Evolutionary conservation across 169 alveolate species (phyloP).

Genomic region (Eimeria acervulina): DNA sequence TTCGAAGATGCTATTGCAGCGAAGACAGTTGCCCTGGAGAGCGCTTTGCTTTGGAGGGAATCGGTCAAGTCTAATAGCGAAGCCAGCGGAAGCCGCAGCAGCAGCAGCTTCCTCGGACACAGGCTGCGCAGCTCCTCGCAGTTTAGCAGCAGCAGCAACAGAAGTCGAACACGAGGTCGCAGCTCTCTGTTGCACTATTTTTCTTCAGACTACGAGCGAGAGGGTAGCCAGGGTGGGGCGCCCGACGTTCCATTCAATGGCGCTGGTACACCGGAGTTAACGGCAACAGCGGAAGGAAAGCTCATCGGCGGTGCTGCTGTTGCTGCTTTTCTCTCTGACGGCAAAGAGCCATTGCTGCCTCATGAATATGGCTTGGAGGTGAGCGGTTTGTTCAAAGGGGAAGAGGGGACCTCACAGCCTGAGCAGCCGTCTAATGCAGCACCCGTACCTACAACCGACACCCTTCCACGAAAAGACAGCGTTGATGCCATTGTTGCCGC

Average conservation of each 20-base stretch:
- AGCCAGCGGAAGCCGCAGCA: conserved; percentile 28
- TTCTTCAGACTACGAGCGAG: conserved; percentile 61
- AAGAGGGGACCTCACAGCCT: background rate
- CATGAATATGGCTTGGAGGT: conserved; percentile 7
- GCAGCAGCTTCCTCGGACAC: background rate
- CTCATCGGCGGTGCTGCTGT: background rate
- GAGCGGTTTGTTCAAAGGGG: background rate
- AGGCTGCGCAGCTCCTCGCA: conserved; percentile 36
- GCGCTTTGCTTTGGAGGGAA: conserved; percentile 19
- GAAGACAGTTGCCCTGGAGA: conserved; percentile 58
- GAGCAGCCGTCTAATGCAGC: background rate
- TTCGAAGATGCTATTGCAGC: conserved; percentile 43
- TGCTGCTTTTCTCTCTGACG: background rate
- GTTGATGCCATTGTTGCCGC: conserved; percentile 46
- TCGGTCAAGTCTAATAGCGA: conserved; percentile 28
- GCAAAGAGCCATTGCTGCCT: background rate
- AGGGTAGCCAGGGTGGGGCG: conserved; percentile 67
- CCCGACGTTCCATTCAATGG: background rate
- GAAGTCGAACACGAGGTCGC: conserved; percentile 27
- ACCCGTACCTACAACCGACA: background rate
- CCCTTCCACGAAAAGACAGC: background rate
- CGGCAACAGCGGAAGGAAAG: conserved; percentile 21
- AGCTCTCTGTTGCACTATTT: conserved; percentile 33
- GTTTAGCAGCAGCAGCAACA: conserved; percentile 36
- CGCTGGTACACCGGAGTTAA: background rate